Evolutionary conservation across 106 monocot genomes (phyloP), one percentile per base, ranked within the genome.

Genomic region (Allium sativum): DNA sequence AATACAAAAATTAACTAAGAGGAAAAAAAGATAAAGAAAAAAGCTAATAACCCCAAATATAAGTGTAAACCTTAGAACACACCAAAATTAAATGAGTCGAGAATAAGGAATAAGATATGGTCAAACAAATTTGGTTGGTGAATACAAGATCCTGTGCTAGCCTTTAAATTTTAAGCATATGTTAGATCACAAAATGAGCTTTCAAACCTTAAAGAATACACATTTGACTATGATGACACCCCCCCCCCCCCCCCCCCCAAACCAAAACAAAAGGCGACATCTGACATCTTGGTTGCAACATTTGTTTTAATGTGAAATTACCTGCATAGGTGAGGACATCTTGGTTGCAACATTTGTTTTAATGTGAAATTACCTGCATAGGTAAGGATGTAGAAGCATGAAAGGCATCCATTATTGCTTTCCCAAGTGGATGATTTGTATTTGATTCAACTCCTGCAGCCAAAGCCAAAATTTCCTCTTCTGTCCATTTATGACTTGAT

Each of bases 381-480:
- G 67, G 65, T 52, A 58, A 46, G 69, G 79, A 87, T 67, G 66
- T 72, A 73, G 82, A 77, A 72, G 60, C 67, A 64, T 57, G 73
- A 76, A 91, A 84, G 68, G 96, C 96, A 74, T 87, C 87, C 40
- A 76, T 4, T 47, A 96, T 96, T 59, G 91, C 90, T 81, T 96
- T 96, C 71, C 96, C 96, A 78, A 96, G 77, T 45, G 96, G 96
- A 77, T 96, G 96, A 60, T 81, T 91, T 53, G 96, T 87, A 65
- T 87, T 90, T 51, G 81, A 82, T 78, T 96, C 96, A 64, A 96
- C 96, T 62, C 79, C 87, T 51, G 91, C 84, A 70, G 96, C 90
- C 56, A 96, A 78, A 62, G 67, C 80, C 79, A 96, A 74, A 70
- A 96, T 69, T 60, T 96, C 96, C 69, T 12, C 61, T 70, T 91